Evolutionary conservation across 2,329 filamentous ascomycete species (phyloP), one percentile per base, ranked within the genome.

Genomic region (Talaromyces sp.): DNA sequence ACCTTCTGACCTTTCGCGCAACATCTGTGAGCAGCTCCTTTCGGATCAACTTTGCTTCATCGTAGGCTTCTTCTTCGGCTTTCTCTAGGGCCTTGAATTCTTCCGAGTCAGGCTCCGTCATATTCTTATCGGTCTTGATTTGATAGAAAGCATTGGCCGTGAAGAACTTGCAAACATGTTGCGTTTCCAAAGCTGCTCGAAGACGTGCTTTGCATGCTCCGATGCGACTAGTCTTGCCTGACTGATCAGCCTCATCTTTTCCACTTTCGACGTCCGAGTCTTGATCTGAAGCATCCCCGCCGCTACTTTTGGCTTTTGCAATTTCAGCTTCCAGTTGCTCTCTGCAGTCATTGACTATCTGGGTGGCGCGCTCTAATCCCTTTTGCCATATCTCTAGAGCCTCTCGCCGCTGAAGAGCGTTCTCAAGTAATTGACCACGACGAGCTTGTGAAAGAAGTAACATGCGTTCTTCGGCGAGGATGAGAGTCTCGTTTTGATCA

Each of bases 81-180:
- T 85, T 86, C 70, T 96, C 91, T 2, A 94, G 79, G 0, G 78
- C 77, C 61, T 83, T 79, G 71, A 89, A 93, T 17, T 89, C 85
- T 1, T 88, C 86, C 0, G 91, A 91, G 5, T 88, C 87, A 1
- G 89, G 86, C 25, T 80, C 74, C 0, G 89, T 92, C 70, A 89
- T 79, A 1, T 85, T 82, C 53, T 85, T 76, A 64, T 93, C 86
- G 0, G 87, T 86, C 73, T 93, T 95, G 67, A 96, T 90, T 72
- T 97, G 92, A 73, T 88, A 97, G 70, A 89, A 89, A 0, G 89
- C 90, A 70, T 93, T 97, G 15, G 89, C 92, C 29, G 89, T 89
- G 73, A 96, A 97, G 78, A 97, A 97, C 0, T 87, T 83, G 34
- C 90, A 92, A 69, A 89, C 88, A 74, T 97, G 94, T 67, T 94